Evolutionary conservation across 2,329 filamentous ascomycete genomes (phyloP).

Genomic region (Trichoderma sp.): DNA sequence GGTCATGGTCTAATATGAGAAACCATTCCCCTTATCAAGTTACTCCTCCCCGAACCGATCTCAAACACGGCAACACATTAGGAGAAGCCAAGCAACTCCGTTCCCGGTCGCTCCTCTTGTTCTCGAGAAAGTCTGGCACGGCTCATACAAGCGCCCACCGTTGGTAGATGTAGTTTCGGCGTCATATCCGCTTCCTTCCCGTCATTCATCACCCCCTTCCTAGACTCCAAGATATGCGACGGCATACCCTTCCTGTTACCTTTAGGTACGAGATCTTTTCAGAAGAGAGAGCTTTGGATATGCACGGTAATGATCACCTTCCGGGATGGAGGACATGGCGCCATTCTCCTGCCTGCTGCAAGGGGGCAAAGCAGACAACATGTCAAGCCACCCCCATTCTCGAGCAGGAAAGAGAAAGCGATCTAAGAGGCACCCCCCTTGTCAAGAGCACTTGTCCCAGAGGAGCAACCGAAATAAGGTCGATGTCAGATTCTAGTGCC

Average conservation of each 20-base stretch:
- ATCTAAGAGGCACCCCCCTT: background rate
- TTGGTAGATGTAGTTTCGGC: conserved; percentile 11
- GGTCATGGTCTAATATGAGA: conserved; percentile 15
- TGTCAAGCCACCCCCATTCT: background rate
- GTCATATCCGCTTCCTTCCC: background rate
- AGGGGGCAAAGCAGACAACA: background rate
- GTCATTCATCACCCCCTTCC: background rate
- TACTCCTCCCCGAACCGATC: background rate
- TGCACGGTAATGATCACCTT: conserved; percentile 14
- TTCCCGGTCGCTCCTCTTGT: background rate
- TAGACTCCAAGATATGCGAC: conserved; percentile 3
- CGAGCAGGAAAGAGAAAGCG: background rate
- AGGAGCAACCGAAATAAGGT: conserved; percentile 20
- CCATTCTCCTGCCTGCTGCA: conserved; percentile 9
- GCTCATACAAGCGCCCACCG: conserved; percentile 23
- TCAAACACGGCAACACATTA: background rate
- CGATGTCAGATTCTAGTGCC: conserved; percentile 24
- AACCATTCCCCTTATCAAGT: background rate
- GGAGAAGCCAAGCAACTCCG: conserved; percentile 11
- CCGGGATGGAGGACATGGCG: conserved; percentile 7
- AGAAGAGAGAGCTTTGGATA: background rate
- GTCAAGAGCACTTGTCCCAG: conserved; percentile 21
- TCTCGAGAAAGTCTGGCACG: conserved; percentile 7
- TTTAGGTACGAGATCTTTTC: too few relatives aligned
- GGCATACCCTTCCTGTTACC: background rate